Conservation (phyloP, 140 eudicot genomes). For the Flaveria floridana region DNA sequence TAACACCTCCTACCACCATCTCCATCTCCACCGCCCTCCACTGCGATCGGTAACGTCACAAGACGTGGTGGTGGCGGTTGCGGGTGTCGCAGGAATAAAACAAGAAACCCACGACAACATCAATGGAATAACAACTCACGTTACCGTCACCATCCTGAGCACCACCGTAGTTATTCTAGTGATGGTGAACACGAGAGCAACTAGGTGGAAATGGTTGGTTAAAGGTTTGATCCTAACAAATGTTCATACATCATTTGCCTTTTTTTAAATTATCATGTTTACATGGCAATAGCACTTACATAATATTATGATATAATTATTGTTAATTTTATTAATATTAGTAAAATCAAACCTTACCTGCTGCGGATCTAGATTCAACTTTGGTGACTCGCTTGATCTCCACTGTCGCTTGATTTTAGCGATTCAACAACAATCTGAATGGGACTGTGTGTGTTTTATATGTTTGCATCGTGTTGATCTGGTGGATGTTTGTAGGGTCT, state of each 20-base stretch:
- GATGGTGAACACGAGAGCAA: constrained; percentile 38
- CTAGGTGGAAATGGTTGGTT: constrained; percentile 72
- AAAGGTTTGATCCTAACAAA: constrained; percentile 22
- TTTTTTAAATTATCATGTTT: background rate
- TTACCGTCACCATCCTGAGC: constrained; percentile 27
- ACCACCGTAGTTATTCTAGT: constrained; percentile 32
- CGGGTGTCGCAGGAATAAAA: constrained; percentile 1
- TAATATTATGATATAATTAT: background rate
- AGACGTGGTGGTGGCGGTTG: too few relatives aligned
- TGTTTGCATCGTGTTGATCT: too few relatives aligned
- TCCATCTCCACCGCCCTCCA: too few relatives aligned
- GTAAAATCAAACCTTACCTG: background rate
- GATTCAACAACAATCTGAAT: background rate
- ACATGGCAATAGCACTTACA: background rate
- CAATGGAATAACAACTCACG: constrained; percentile 59
- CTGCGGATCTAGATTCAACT: constrained; percentile 5
- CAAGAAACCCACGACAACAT: constrained; percentile 32
- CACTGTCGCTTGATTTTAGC: background rate
- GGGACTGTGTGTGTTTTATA: background rate
- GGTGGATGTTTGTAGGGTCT: background rate
- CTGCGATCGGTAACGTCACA: too few relatives aligned
- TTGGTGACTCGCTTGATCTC: background rate
- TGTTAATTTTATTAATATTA: background rate
- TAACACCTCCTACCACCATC: too few relatives aligned
- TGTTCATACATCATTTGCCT: background rate